phyloP scores from a whole-genome alignment of 805 yeast species.

The Ascoidea asiatica region DNA sequence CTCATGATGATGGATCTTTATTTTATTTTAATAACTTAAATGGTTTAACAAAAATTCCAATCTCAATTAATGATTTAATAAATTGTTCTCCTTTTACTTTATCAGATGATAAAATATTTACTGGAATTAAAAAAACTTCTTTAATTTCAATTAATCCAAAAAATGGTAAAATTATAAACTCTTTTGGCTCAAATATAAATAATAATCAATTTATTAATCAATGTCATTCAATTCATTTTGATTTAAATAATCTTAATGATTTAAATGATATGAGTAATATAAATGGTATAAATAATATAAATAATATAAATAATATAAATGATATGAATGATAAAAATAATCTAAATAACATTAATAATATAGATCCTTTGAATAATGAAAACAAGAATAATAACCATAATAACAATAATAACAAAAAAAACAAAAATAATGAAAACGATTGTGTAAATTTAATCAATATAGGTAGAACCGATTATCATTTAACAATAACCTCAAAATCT shows the following conservation, averaged over 20 bases:
- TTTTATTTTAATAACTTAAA: slow-evolving; percentile 62
- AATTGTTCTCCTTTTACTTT: slow-evolving; percentile 78
- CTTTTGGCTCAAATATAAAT: slow-evolving; percentile 44
- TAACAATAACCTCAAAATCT: slow-evolving; percentile 57
- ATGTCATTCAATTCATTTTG: neutral
- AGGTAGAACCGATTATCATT: slow-evolving; percentile 62
- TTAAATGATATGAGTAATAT: neutral
- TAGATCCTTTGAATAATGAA: too few species aligned
- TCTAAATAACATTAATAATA: too few species aligned
- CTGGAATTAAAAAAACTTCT: slow-evolving; percentile 71
- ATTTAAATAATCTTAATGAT: neutral
- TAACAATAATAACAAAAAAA: slow-evolving; percentile 10
- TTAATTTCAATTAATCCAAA: slow-evolving; percentile 59
- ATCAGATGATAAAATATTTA: slow-evolving; percentile 69
- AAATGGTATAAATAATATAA: slow-evolving; percentile 1
- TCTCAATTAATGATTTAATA: slow-evolving; percentile 66
- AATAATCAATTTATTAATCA: slow-evolving; percentile 12
- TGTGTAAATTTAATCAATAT: slow-evolving; percentile 32
- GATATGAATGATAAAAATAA: slow-evolving; percentile 7
- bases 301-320: slow-evolving; percentile 8
- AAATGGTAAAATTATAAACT: slow-evolving; percentile 57
- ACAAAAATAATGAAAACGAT: slow-evolving; percentile 9
- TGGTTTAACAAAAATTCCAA: slow-evolving; percentile 75
- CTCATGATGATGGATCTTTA: slow-evolving; percentile 70
- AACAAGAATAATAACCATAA: slow-evolving; percentile 4